Percentiles rank a stretch among this genome's conserved stretches.
These are phyloP conservation scores for Bipolaris gigantea DNA, from an alignment of 2,329 filamentous ascomycete species.

Conservation along the genomic window DNA sequence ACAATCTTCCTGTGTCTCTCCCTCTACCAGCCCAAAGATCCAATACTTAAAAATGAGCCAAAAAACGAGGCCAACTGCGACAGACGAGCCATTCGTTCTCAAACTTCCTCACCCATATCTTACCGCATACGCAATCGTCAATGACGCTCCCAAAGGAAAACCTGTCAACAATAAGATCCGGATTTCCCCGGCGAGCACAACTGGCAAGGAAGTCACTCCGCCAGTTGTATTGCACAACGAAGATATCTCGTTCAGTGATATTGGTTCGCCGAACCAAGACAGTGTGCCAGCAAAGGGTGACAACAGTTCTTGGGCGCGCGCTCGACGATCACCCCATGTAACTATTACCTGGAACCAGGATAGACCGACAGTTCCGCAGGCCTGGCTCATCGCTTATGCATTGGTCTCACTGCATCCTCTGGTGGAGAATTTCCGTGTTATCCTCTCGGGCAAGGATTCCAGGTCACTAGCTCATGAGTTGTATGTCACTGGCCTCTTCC, in stretches of 20 bases:
- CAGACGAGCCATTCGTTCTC: constrained; percentile 30
- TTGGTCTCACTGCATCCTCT: constrained; percentile 50
- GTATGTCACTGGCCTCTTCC: constrained; percentile 48
- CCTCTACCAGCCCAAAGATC: constrained; percentile 1
- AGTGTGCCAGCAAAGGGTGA: constrained; percentile 32
- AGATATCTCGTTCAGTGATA: constrained; percentile 34
- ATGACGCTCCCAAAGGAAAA: constrained; percentile 24
- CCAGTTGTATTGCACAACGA: constrained; percentile 35
- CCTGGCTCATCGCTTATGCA: constrained; percentile 53
- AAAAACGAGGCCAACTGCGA: constrained; percentile 16
- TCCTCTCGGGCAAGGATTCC: constrained; percentile 44
- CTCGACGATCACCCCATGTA: constrained; percentile 49
- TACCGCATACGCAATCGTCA: constrained; percentile 38
- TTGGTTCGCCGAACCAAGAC: constrained; percentile 29
- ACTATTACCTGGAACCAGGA: constrained; percentile 48
- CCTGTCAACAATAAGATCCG: constrained; percentile 26
- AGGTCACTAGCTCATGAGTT: constrained; percentile 47
- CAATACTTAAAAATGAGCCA: constrained; percentile 24
- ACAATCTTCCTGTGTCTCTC: background rate
- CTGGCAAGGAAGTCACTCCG: constrained; percentile 25
- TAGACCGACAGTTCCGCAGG: constrained; percentile 49
- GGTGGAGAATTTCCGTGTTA: constrained; percentile 50
- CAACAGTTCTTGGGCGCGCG: constrained; percentile 50
- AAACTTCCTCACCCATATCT: constrained; percentile 46
- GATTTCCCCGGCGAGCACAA: constrained; percentile 21